Evolutionary conservation across 306 rosid genomes (phyloP).

Genomic region (Fagus crenata): DNA sequence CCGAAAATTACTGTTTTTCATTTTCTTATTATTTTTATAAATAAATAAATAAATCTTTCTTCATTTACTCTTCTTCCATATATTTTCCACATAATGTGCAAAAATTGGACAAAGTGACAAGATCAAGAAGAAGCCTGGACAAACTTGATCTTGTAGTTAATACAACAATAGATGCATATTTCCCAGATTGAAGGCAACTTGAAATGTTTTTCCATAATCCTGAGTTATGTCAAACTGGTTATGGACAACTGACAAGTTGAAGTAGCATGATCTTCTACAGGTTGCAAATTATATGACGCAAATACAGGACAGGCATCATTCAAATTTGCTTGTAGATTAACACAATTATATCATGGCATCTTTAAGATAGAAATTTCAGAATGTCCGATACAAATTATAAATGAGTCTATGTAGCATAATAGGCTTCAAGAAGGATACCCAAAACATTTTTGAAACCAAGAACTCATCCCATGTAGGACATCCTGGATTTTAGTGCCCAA

Average conservation of each 20-base stretch:
- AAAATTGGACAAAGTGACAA: not conserved
- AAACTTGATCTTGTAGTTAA: not conserved
- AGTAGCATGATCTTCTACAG: not conserved
- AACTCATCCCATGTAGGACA: conserved; percentile 13
- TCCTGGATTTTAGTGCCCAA: conserved; percentile 11
- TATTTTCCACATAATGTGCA: not conserved
- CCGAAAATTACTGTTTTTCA: not conserved
- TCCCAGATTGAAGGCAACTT: conserved; percentile 2
- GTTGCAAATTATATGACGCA: not conserved
- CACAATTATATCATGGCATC: conserved; percentile 15
- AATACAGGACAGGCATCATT: not conserved
- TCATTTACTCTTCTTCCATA: not conserved
- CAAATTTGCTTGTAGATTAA: conserved; percentile 9
- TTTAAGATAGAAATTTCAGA: conserved; percentile 6
- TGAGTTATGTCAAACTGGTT: not conserved
- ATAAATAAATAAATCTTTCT: not conserved
- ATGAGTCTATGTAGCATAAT: conserved; percentile 5
- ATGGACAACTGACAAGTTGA: not conserved
- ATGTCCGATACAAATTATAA: conserved; percentile 13
- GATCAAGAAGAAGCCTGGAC: not conserved
- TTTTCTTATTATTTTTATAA: not conserved
- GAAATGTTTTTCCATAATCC: not conserved
- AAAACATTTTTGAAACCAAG: not conserved
- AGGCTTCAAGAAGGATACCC: not conserved
- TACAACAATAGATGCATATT: not conserved